These are phyloP conservation scores for Sporormia fimetaria DNA, from an alignment of 495 filamentous ascomycete species.

Conservation along the genomic window DNA sequence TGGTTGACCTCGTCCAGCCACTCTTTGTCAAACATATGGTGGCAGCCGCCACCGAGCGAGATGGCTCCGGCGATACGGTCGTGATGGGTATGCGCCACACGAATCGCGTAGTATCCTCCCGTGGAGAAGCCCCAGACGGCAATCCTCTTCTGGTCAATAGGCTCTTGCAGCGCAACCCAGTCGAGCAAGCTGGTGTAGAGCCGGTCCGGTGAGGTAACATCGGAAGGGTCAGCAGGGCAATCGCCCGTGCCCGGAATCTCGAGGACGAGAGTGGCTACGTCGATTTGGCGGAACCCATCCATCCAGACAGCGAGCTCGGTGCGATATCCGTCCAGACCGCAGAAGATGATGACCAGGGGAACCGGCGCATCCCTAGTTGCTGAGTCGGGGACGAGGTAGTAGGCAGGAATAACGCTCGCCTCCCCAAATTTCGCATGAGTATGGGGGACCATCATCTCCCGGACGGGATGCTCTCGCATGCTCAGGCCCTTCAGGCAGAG, in stretches of 20 bases:
- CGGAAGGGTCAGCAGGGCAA: slow-evolving; percentile 52
- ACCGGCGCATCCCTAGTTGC: slow-evolving; percentile 34
- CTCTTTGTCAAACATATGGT: slow-evolving; percentile 53
- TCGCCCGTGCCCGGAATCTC: slow-evolving; percentile 78
- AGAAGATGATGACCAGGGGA: slow-evolving; percentile 59
- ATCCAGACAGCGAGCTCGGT: slow-evolving; percentile 65
- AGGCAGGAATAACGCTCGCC: slow-evolving; percentile 50
- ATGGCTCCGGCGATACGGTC: slow-evolving; percentile 47
- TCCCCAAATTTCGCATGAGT: slow-evolving; percentile 39
- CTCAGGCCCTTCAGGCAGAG: slow-evolving; percentile 49
- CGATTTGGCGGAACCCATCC: slow-evolving; percentile 54
- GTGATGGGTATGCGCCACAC: slow-evolving; percentile 60
- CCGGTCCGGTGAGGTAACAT: slow-evolving; percentile 43
- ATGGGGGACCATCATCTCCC: slow-evolving; percentile 53
- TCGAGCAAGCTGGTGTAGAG: slow-evolving; percentile 54
- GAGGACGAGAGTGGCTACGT: slow-evolving; percentile 43
- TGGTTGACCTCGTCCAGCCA: slow-evolving; percentile 59
- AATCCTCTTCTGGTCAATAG: slow-evolving; percentile 52
- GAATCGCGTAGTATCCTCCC: slow-evolving; percentile 67
- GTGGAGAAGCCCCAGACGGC: slow-evolving; percentile 62
- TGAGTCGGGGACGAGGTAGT: slow-evolving; percentile 46
- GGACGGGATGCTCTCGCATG: slow-evolving; percentile 43
- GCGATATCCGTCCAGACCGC: slow-evolving; percentile 67
- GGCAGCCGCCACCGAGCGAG: slow-evolving; percentile 61
- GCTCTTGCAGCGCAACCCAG: slow-evolving; percentile 47